Evolutionary conservation across 2,329 filamentous ascomycete species (phyloP), one percentile per base, ranked within the genome.

Genomic region (Ophiostoma novo-ulmi): DNA sequence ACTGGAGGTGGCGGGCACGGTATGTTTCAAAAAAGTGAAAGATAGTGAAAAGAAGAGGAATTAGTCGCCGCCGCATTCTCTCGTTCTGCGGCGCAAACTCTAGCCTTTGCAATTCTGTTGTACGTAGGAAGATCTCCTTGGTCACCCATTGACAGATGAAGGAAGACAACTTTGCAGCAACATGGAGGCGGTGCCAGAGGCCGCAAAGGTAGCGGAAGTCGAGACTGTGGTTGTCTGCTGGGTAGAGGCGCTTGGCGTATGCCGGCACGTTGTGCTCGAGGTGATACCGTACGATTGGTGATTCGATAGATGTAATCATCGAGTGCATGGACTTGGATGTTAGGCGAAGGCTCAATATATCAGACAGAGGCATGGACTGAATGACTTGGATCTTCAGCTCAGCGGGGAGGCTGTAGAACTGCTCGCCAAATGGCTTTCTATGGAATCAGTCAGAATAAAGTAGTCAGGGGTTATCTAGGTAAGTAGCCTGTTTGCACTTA

Each of bases 1-100:
- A 85, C 74, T 86, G 79, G 8, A 88, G 77, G 74, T 89, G 87
- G 2, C 88, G 79, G 55, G 82, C 83, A 71, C 88, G 85, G 75
- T 88, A 89, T 0, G 82, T 87, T 76, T 90, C 88, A 76, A 90
- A 89, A 75, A 90, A 90, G 76, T 90, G 88, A 74, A 89, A 89
- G 35, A 89, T 81, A 14, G 87, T 89, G 74, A 90, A 89, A 20
- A 90, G 81, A 8, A 89, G 77, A 0, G 88, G 88, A 70, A 89
- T 88, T 10, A 90, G 79, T 68, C 88, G 83, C 72, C 87, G 85
- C 67, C 87, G 85, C 88, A 90, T 89, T 17, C 88, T 83, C 77
- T 87, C 85, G 73, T 83, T 81, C 75, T 89, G 87, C 0, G 85
- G 83, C 22, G 85, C 85, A 74, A 89, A 90, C 67, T 87, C 86